Evolutionary conservation across 768 basidiomycete species (phyloP).

Genomic region (Tulasnella sp.): DNA sequence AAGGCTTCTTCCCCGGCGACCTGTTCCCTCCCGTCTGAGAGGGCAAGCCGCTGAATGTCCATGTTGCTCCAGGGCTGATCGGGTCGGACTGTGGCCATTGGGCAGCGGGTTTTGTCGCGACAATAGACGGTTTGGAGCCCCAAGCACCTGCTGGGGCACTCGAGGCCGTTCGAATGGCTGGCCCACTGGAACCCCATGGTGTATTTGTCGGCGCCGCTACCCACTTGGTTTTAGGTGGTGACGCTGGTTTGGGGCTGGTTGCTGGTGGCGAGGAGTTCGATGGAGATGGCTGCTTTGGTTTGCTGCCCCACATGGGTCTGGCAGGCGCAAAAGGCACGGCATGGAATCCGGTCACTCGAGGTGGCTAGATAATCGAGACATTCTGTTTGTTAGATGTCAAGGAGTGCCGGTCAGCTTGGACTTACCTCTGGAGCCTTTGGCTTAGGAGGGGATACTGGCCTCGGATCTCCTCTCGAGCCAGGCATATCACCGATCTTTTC

Average conservation of each 20-base stretch:
- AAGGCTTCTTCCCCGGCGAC: not conserved
- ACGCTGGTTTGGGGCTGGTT: not conserved
- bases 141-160: not conserved
- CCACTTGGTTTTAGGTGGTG: not conserved
- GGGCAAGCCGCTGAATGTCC: not conserved
- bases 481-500: conserved; percentile 22
- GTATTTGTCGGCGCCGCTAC: not conserved
- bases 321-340: not conserved
- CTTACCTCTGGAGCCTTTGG: conserved; percentile 10
- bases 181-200: not conserved
- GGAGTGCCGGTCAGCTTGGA: not conserved
- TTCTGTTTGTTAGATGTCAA: not conserved
- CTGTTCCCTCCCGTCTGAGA: not conserved
- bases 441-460: not conserved
- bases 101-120: not conserved
- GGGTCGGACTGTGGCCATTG: not conserved
- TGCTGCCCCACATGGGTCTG: not conserved
- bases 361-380: not conserved
- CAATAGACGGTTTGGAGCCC: not conserved
- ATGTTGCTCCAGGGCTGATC: conserved; percentile 1
- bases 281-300: not conserved
- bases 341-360: conserved; percentile 2
- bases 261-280: not conserved
- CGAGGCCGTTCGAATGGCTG: not conserved
- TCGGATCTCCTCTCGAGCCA: not conserved